Evolutionary conservation across 331 rosid species (phyloP).

Genomic region (Quercus phellos): DNA sequence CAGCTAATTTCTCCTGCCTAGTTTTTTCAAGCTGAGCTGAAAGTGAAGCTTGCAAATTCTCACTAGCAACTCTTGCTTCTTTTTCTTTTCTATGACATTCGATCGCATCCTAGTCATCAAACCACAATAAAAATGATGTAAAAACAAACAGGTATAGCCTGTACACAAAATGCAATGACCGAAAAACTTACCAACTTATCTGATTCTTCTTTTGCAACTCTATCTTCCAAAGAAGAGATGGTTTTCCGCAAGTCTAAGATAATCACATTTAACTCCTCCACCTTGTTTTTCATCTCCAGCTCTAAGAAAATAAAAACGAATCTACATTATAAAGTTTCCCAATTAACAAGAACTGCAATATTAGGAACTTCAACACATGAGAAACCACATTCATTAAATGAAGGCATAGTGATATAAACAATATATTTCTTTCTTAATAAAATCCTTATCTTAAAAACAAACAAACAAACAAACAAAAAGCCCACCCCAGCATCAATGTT

Average conservation of each 20-base stretch:
- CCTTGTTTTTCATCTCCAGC: conserved; percentile 52
- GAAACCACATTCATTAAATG: neutral
- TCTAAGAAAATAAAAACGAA: conserved; percentile 38
- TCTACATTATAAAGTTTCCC: conserved; percentile 2
- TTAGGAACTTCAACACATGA: neutral
- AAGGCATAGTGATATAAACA: neutral
- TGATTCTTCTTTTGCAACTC: conserved; percentile 51
- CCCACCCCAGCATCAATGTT: too few species aligned
- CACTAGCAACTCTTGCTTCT: conserved; percentile 55
- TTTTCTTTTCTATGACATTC: conserved; percentile 41
- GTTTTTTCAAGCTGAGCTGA: conserved; percentile 43
- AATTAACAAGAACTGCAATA: neutral
- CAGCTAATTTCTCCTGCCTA: conserved; percentile 38
- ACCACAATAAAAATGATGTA: neutral
- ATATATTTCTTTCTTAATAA: neutral
- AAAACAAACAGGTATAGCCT: neutral
- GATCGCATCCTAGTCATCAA: conserved; percentile 53
- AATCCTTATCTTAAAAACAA: too few species aligned
- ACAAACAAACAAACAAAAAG: too few species aligned
- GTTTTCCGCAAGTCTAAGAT: conserved; percentile 42
- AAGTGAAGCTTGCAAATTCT: conserved; percentile 44
- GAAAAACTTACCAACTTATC: conserved; percentile 57
- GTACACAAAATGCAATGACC: conserved; percentile 11
- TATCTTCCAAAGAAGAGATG: conserved; percentile 53
- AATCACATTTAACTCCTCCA: conserved; percentile 39